phyloP scores from a whole-genome alignment of 768 basidiomycete genomes.

The Brasilioporus rufonigricans region DNA sequence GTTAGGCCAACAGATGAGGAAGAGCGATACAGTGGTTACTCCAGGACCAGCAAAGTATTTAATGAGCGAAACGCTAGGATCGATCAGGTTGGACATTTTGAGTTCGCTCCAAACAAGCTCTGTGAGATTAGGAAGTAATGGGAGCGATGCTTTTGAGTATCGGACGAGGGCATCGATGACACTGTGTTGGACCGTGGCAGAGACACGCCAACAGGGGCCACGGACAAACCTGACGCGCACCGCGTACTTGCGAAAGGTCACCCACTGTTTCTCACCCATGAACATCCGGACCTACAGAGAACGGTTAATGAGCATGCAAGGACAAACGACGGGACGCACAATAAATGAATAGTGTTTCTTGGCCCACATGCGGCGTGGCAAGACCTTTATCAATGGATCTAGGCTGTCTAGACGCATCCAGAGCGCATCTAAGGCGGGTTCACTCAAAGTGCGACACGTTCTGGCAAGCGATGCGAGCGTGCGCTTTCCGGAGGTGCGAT shows the following conservation, averaged over 20 bases:
- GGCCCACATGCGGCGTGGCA: conserved; percentile 26
- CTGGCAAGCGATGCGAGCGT: conserved; percentile 27
- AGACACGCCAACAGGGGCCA: conserved; percentile 22
- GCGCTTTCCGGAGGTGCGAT: conserved; percentile 16
- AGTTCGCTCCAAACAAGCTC: conserved; percentile 26
- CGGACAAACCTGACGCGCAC: conserved; percentile 22
- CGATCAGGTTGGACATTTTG: conserved; percentile 20
- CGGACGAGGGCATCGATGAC: conserved; percentile 16
- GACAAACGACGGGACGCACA: conserved; percentile 9
- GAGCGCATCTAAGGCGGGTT: conserved; percentile 24
- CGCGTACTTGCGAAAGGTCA: conserved; percentile 23
- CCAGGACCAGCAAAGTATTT: conserved; percentile 23
- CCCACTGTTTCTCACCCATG: conserved; percentile 29
- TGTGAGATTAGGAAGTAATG: conserved; percentile 26
- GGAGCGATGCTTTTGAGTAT: conserved; percentile 11
- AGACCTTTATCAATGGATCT: conserved; percentile 26
- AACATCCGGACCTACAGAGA: conserved; percentile 20
- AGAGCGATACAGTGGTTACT: conserved; percentile 20
- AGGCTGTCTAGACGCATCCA: conserved; percentile 30
- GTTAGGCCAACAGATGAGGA: conserved; percentile 25
- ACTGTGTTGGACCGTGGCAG: conserved; percentile 15
- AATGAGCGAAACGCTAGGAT: conserved; percentile 26
- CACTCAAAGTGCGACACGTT: conserved; percentile 24
- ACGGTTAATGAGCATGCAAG: not conserved
- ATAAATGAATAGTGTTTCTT: conserved; percentile 21